Percentiles rank a stretch among this genome's conserved stretches.
These are phyloP conservation scores for Eutrema japonicum DNA, from an alignment of 345 rosid genomes.

Conservation along the genomic window DNA sequence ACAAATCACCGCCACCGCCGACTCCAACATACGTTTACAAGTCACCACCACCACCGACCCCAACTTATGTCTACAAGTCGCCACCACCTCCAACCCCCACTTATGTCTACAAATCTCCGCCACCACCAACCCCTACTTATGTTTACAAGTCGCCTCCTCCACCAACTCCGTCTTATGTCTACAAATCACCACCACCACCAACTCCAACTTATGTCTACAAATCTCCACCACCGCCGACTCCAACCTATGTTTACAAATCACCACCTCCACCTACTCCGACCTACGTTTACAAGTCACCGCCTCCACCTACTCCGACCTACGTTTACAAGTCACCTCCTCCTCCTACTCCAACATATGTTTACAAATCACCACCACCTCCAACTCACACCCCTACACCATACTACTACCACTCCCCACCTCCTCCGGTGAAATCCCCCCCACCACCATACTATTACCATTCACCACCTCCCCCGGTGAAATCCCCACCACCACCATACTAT, in stretches of 20 bases:
- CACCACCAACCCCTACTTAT: constrained; percentile 32
- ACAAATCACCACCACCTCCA: too few relatives aligned
- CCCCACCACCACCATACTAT: constrained; percentile 44
- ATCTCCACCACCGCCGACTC: constrained; percentile 48
- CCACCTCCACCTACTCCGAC: constrained; percentile 25
- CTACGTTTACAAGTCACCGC: constrained; percentile 29
- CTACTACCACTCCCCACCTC: constrained; percentile 43
- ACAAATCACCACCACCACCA: constrained; percentile 15
- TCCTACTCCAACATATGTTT: too few relatives aligned
- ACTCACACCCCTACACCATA: constrained; percentile 11
- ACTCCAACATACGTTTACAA: background rate
- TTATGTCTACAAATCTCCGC: constrained; percentile 47
- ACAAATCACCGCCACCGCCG: constrained; percentile 47
- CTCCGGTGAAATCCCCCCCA: constrained; percentile 38
- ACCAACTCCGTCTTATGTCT: background rate
- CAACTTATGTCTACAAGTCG: background rate
- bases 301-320: constrained; percentile 42
- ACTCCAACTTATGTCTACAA: constrained; percentile 37
- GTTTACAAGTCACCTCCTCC: constrained; percentile 29
- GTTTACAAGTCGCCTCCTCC: constrained; percentile 1
- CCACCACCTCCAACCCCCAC: background rate
- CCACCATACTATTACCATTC: constrained; percentile 44
- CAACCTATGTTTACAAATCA: constrained; percentile 30
- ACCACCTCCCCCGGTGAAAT: constrained; percentile 47
- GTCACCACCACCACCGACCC: constrained; percentile 13